These are phyloP conservation scores for Tetrahymena borealis DNA, from an alignment of 73 alveolate species.

Conservation along the genomic window DNA sequence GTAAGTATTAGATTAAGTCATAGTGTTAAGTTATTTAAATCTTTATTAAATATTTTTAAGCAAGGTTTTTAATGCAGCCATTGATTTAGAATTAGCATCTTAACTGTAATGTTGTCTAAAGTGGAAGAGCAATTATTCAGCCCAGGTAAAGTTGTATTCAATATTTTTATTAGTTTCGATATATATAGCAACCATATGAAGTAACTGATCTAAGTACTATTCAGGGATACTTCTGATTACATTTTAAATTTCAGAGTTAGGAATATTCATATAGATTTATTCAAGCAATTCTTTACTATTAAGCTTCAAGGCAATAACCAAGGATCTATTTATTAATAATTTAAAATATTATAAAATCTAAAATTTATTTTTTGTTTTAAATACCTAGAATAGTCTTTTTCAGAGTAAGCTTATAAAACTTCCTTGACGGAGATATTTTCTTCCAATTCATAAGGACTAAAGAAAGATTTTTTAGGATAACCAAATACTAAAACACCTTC, in stretches of 20 bases:
- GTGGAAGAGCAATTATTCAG: neutral
- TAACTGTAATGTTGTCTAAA: neutral
- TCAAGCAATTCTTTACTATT: neutral
- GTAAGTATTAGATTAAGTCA: neutral
- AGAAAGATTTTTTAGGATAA: conserved; percentile 5
- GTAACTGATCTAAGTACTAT: conserved; percentile 5
- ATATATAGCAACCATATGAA: conserved; percentile 11
- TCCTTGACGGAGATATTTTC: conserved; percentile 20
- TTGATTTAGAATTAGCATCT: neutral
- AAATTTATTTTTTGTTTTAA: neutral
- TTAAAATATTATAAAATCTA: neutral
- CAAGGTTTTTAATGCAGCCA: neutral
- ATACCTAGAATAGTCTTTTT: neutral
- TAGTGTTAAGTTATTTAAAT: neutral
- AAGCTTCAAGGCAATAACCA: conserved; percentile 10
- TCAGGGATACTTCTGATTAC: conserved; percentile 31
- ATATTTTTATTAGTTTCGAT: conserved; percentile 2
- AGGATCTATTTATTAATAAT: neutral
- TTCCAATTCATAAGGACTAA: conserved; percentile 28
- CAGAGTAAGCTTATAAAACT: neutral
- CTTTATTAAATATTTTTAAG: neutral
- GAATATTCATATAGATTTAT: conserved; percentile 6
- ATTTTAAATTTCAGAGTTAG: neutral
- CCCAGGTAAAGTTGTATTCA: conserved; percentile 18
- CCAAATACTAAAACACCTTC: conserved; percentile 44